Evolutionary conservation across 1,284 basidiomycete genomes (phyloP), one percentile per base, ranked within the genome.

Genomic region (Waitea zeae): DNA sequence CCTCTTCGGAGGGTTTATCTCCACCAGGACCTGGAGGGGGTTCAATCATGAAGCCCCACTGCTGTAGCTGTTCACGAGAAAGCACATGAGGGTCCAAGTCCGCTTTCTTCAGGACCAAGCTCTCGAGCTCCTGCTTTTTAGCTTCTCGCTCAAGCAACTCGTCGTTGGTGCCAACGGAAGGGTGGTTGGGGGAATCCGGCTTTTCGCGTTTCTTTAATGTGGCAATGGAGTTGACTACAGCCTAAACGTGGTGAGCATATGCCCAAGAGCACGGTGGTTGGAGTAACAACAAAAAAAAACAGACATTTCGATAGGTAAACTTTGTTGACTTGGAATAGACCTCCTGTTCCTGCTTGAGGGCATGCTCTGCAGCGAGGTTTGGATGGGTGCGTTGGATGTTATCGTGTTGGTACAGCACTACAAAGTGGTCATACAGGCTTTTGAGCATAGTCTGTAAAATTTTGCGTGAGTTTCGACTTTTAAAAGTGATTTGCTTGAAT

Each of bases 101-200:
- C 3, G 57, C 42, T 3, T 54, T 53, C 0, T 74, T 70, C 34
- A 89, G 56, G n/a, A 53, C 59, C 4, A 82, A 58, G 3, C 67
- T 53, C 20, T 67, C 52, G 3, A 76, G 53, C 17, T 69, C 60
- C 40, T 76, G 77, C 26, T 63, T 65, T 6, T 64, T 60, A 42
- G 77, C 75, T 20, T 54, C 55, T 12, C 76, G 73, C 11, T 61
- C 59, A 7, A 59, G 56, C 20, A 82, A 56, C 12, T 84, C 72
- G 7, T 56, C 65, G 37, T 87, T 71, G 0, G 87, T 90, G 3
- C 90, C 89, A 17, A 90, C 70, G 3, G 84, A 89, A 1, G 70
- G 61, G 47, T 88, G 79, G 1, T 63, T 58, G 14, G 67, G 45
- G 1, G 61, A 60, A 33, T 67, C 66, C 1, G 88, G 86, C 3